Percentiles rank a stretch among this genome's conserved stretches.
phyloP scores from a whole-genome alignment of 2,329 filamentous ascomycete species.

The Aspergillus sojae region DNA sequence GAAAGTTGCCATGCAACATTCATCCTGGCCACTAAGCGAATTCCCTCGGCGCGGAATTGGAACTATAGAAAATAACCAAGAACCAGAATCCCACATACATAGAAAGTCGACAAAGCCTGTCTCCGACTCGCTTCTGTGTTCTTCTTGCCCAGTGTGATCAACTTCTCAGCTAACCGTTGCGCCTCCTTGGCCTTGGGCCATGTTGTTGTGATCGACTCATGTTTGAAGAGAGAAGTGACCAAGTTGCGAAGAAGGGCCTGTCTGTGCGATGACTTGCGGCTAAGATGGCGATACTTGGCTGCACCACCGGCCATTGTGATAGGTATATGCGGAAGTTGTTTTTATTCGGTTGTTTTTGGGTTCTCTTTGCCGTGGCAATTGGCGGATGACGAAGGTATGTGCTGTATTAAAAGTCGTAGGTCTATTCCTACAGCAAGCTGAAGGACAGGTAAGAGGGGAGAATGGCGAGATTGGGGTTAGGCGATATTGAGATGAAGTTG shows the following conservation, averaged over 20 bases:
- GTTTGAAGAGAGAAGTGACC: slow-evolving; percentile 88
- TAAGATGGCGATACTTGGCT: slow-evolving; percentile 86
- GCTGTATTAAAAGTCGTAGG: neutral
- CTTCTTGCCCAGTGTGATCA: slow-evolving; percentile 91
- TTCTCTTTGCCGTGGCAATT: neutral
- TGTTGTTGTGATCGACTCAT: slow-evolving; percentile 93
- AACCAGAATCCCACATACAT: slow-evolving; percentile 59
- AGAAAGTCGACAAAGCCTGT: slow-evolving; percentile 80
- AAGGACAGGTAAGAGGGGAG: neutral
- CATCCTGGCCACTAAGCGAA: neutral
- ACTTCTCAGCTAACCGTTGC: slow-evolving; percentile 87
- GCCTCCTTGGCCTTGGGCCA: slow-evolving; percentile 97
- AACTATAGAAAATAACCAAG: neutral
- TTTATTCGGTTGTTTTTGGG: slow-evolving; percentile 3
- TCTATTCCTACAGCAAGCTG: neutral
- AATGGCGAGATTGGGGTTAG: slow-evolving; percentile 6
- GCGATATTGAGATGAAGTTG: neutral
- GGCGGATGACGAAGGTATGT: neutral
- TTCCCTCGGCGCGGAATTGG: neutral
- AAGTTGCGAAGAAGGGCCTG: slow-evolving; percentile 93
- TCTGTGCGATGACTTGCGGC: slow-evolving; percentile 82
- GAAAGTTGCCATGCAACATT: neutral
- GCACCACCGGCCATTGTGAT: slow-evolving; percentile 77
- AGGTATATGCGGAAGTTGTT: slow-evolving; percentile 5
- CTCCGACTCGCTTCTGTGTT: slow-evolving; percentile 80